A percentile compares a stretch with the other conserved stretches of the same genome.
phyloP scores from a whole-genome alignment of 169 alveolate genomes.

The Theileria annulata region DNA sequence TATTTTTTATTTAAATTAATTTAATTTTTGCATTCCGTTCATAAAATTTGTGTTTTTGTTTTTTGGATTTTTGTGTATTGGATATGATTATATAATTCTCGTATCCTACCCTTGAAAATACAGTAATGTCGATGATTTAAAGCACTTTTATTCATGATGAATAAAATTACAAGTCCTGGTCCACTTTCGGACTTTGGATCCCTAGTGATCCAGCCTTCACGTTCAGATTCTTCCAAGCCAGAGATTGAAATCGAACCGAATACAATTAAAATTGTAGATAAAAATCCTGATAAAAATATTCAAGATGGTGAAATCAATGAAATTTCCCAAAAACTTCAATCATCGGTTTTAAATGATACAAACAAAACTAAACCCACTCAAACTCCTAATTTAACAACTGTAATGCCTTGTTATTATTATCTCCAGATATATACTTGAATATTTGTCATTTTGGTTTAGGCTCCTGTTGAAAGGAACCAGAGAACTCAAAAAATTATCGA shows the following conservation, averaged over 20 bases:
- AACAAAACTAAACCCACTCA: constrained; percentile 3
- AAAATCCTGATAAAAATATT: neutral
- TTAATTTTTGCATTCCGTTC: neutral
- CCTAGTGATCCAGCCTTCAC: neutral
- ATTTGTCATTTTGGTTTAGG: constrained; percentile 5
- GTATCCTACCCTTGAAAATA: too few relatives aligned
- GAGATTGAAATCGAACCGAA: neutral
- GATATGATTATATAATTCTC: neutral
- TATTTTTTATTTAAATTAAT: neutral
- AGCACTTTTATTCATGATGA: neutral
- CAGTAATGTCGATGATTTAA: neutral
- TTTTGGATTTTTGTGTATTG: neutral
- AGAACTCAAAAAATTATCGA: constrained; percentile 32
- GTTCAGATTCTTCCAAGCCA: neutral
- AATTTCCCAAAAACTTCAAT: neutral
- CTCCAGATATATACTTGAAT: neutral
- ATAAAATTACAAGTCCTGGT: neutral
- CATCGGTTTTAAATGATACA: neutral
- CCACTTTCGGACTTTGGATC: neutral
- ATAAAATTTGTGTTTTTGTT: neutral
- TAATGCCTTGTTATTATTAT: constrained; percentile 16
- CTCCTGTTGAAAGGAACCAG: constrained; percentile 11
- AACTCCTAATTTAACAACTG: neutral
- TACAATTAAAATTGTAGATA: neutral
- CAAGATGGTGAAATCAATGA: neutral